Evolutionary conservation across 495 filamentous ascomycete genomes (phyloP).

Genomic region (Aspergillus affinis): DNA sequence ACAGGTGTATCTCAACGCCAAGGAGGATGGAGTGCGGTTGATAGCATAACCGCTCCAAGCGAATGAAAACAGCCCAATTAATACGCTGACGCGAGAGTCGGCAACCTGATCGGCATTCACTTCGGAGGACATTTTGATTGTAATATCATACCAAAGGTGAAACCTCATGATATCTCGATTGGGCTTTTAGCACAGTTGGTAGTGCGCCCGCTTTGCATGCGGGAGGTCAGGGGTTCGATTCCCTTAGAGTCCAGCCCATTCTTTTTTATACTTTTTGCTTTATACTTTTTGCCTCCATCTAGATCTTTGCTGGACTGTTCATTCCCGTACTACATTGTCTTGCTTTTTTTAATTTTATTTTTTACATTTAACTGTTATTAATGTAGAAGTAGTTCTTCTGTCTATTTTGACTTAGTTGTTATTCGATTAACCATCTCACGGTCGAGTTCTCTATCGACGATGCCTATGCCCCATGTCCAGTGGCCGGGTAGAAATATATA

Average conservation of each 20-base stretch:
- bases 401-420: neutral
- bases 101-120: no score
- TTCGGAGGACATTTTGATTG: neutral
- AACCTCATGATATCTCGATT: neutral
- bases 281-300: no score
- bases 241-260: conserved; percentile 27
- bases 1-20: no score
- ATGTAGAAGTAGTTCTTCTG: neutral
- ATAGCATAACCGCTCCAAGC: no score
- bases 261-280: conserved; percentile 1
- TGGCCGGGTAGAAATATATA: no score
- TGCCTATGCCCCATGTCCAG: no score
- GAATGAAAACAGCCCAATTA: neutral
- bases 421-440: neutral
- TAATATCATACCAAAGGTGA: neutral
- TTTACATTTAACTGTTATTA: no score
- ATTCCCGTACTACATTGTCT: no score
- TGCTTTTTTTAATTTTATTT: no score
- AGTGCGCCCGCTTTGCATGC: conserved; percentile 26
- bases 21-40: neutral
- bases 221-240: conserved; percentile 30
- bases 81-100: neutral
- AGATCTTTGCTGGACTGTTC: no score
- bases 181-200: conserved; percentile 28
- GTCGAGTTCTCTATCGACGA: no score